Percentiles rank a stretch among this genome's conserved stretches.
phyloP scores from a whole-genome alignment of 1,284 basidiomycete genomes.

The Melampsora larici-populina region DNA sequence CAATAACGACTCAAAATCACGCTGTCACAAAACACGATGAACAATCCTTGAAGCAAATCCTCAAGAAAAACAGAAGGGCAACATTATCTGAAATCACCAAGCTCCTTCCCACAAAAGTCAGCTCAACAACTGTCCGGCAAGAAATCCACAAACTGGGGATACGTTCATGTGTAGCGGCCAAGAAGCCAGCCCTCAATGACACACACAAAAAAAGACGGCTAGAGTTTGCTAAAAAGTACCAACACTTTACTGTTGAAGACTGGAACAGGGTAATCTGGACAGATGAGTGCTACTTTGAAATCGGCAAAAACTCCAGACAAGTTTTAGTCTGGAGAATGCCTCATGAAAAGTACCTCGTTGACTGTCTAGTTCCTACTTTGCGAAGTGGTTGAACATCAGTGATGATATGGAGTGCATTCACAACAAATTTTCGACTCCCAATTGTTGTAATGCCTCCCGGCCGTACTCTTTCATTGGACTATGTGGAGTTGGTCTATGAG shows the following conservation, averaged over 20 bases:
- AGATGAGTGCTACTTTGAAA: constrained; percentile 11
- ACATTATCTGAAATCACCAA: too few relatives aligned
- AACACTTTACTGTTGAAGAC: background rate
- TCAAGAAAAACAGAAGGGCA: too few relatives aligned
- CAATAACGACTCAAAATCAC: background rate
- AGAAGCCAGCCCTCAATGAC: background rate
- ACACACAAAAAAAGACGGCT: background rate
- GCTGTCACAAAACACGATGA: background rate
- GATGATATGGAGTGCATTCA: background rate
- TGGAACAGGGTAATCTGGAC: constrained; percentile 4
- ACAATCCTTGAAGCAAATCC: background rate
- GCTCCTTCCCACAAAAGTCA: too few relatives aligned
- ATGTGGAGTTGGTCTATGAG: too few relatives aligned
- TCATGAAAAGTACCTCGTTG: too few relatives aligned
- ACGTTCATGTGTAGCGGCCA: background rate
- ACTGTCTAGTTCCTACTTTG: too few relatives aligned
- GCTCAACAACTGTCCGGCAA: too few relatives aligned
- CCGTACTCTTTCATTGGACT: too few relatives aligned
- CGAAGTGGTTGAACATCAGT: background rate
- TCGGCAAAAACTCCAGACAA: too few relatives aligned
- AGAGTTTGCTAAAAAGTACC: background rate
- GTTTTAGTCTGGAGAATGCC: too few relatives aligned
- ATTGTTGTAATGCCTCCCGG: too few relatives aligned
- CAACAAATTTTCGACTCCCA: background rate
- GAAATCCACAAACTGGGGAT: too few relatives aligned